Evolutionary conservation across 768 basidiomycete species (phyloP).

Genomic region (Rossbeevera mucosa): DNA sequence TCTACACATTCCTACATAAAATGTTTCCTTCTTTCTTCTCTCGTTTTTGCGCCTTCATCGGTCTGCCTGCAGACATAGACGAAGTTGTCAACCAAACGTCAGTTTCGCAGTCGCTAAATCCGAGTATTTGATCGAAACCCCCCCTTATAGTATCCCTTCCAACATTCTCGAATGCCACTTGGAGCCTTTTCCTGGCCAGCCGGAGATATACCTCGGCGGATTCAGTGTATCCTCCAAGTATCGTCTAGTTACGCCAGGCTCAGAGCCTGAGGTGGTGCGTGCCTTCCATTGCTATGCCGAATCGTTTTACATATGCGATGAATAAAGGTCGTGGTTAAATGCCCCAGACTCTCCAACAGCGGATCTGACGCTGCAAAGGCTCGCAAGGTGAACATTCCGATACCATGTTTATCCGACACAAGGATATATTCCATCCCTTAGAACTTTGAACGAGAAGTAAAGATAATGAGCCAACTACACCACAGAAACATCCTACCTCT

Average conservation of each 20-base stretch:
- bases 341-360: neutral
- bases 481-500: conserved; percentile 13
- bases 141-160: neutral
- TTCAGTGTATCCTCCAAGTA: conserved; percentile 7
- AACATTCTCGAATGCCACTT: neutral
- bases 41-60: neutral
- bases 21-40: no score
- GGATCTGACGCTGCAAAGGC: neutral
- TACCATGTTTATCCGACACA: neutral
- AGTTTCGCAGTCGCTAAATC: neutral
- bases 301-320: neutral
- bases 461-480: neutral
- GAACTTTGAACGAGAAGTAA: conserved; percentile 9
- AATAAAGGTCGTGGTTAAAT: conserved; percentile 11
- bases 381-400: conserved; percentile 5
- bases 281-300: neutral
- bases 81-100: neutral
- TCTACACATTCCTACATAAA: no score
- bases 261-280: conserved; percentile 11
- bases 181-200: conserved; percentile 9
- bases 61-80: neutral
- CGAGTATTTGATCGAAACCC: neutral
- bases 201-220: conserved; percentile 7
- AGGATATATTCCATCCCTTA: neutral
- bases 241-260: neutral